phyloP scores from a whole-genome alignment of 2,329 filamentous ascomycete genomes.

The Claviceps capensis region DNA sequence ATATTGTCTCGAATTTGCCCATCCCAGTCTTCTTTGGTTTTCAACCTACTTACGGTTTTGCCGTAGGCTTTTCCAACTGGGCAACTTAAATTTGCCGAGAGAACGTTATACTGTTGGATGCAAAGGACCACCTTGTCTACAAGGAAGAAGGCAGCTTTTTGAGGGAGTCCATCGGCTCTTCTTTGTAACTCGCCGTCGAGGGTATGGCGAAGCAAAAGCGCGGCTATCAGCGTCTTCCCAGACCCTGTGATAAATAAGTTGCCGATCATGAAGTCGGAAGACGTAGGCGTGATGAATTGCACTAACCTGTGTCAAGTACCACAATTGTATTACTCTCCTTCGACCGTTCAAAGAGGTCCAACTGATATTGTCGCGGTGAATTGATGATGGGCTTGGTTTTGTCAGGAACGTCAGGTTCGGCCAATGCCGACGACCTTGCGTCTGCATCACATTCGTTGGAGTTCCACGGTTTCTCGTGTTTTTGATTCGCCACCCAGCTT shows the following conservation, averaged over 20 bases:
- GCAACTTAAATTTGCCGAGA: constrained; percentile 69
- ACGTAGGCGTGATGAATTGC: neutral
- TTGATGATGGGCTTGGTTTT: constrained; percentile 45
- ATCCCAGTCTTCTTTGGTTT: constrained; percentile 34
- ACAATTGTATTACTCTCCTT: constrained; percentile 80
- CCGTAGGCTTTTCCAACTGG: constrained; percentile 64
- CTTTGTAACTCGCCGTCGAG: constrained; percentile 66
- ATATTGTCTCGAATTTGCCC: constrained; percentile 49
- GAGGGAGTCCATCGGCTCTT: constrained; percentile 43
- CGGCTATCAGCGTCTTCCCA: constrained; percentile 93
- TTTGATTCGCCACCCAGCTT: constrained; percentile 4
- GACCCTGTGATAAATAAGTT: constrained; percentile 40
- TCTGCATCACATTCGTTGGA: neutral
- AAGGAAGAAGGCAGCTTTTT: constrained; percentile 71
- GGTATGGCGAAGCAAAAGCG: constrained; percentile 63
- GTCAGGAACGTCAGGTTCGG: neutral
- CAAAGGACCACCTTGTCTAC: constrained; percentile 84
- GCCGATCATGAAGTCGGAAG: neutral
- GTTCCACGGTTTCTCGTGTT: neutral
- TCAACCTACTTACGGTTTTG: constrained; percentile 36
- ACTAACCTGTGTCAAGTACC: constrained; percentile 71
- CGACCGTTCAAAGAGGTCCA: constrained; percentile 79
- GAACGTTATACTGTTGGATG: constrained; percentile 74
- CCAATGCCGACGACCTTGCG: neutral
- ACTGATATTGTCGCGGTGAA: constrained; percentile 77